phyloP scores from a whole-genome alignment of 176 grass and related monocot genomes.

The Aegilops bicornis region DNA sequence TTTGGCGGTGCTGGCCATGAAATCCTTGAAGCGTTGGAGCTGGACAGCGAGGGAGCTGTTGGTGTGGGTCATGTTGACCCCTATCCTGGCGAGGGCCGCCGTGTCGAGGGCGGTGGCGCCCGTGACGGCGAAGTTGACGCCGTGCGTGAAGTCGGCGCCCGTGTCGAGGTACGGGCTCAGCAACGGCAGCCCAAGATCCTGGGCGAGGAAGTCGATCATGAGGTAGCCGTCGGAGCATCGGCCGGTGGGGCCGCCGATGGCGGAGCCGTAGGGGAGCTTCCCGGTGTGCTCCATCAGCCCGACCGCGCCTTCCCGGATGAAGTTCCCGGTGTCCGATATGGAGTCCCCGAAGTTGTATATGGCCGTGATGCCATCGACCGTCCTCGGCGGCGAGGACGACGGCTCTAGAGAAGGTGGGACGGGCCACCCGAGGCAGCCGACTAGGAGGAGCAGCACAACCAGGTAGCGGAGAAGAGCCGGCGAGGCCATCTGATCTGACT shows the following conservation, averaged over 20 bases:
- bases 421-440: neutral
- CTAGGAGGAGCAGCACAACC: neutral
- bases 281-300: constrained; percentile 3
- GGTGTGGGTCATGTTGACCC: neutral
- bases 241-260: constrained; percentile 14
- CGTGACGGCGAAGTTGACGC: constrained; percentile 55
- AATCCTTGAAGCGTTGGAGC: neutral
- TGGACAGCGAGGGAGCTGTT: constrained; percentile 1
- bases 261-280: constrained; percentile 10
- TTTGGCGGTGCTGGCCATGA: constrained; percentile 4
- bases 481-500: neutral
- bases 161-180: constrained; percentile 44
- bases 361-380: constrained; percentile 10
- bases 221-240: constrained; percentile 31
- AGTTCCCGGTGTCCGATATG: constrained; percentile 30
- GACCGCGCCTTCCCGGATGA: constrained; percentile 22
- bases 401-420: neutral
- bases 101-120: constrained; percentile 48
- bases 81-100: constrained; percentile 28
- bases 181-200: constrained; percentile 32
- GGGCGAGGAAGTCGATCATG: constrained; percentile 37
- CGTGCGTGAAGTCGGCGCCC: constrained; percentile 32
- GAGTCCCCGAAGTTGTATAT: constrained; percentile 41
- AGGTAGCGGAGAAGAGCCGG: neutral
- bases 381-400: neutral